A percentile compares a stretch with the other conserved stretches of the same genome.
Evolutionary conservation across 768 basidiomycete species (phyloP).

Genomic region (Boletus reticulatus): DNA sequence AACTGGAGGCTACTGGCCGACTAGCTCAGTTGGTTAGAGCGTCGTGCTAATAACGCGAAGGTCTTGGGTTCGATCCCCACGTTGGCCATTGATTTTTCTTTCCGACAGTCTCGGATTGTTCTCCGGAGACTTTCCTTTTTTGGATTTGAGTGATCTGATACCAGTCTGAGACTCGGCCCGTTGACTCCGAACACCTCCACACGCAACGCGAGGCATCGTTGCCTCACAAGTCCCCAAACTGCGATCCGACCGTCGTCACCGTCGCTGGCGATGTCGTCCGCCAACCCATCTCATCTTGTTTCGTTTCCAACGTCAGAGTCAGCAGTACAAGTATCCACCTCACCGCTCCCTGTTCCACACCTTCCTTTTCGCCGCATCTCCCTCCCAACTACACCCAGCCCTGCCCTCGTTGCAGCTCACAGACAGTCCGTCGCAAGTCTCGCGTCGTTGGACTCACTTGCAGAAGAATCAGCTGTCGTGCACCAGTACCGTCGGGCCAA

Average conservation of each 20-base stretch:
- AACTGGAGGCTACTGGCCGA: constrained; percentile 11
- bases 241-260: constrained; percentile 8
- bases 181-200: constrained; percentile 3
- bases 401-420: constrained; percentile 35
- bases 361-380: constrained; percentile 66
- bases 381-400: constrained; percentile 50
- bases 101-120: too few relatives aligned
- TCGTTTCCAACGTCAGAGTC: constrained; percentile 34
- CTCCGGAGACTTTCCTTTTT: constrained; percentile 7
- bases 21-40: constrained; percentile 36
- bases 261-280: constrained; percentile 21
- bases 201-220: not conserved
- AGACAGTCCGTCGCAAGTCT: constrained; percentile 69
- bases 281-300: constrained; percentile 16
- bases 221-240: constrained; percentile 1
- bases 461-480: constrained; percentile 41
- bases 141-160: constrained; percentile 18
- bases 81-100: constrained; percentile 47
- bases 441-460: constrained; percentile 69
- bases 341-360: constrained; percentile 42
- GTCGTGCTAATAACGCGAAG: constrained; percentile 36
- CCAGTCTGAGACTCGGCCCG: constrained; percentile 24
- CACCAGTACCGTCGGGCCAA: constrained; percentile 32
- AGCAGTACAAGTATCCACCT: constrained; percentile 1
- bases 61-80: constrained; percentile 82